phyloP scores from a whole-genome alignment of 768 basidiomycete genomes.

The Auriscalpium microsporum region DNA sequence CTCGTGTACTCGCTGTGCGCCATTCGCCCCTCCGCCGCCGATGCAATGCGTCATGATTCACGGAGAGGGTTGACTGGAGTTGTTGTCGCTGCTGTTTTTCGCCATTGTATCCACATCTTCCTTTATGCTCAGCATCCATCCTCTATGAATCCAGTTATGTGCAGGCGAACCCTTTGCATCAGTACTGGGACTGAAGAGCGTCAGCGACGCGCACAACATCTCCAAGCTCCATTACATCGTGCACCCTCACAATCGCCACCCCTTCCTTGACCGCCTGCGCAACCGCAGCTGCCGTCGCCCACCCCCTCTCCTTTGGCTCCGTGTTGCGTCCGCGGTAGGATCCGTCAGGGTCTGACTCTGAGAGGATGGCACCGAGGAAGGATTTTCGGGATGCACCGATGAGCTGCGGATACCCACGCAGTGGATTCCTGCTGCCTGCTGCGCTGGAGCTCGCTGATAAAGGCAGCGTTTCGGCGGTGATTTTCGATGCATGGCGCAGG shows the following conservation, averaged over 20 bases:
- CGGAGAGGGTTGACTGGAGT: constrained; percentile 1
- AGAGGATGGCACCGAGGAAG: constrained; percentile 65
- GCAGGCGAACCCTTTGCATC: too few relatives aligned
- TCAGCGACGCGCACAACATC: constrained; percentile 67
- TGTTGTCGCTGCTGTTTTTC: constrained; percentile 4
- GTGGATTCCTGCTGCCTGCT: constrained; percentile 31
- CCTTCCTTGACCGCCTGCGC: constrained; percentile 69
- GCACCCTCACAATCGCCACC: constrained; percentile 69
- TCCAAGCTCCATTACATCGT: constrained; percentile 63
- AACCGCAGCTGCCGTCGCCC: constrained; percentile 74
- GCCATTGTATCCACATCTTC: too few relatives aligned
- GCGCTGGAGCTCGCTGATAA: constrained; percentile 6
- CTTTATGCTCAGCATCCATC: too few relatives aligned
- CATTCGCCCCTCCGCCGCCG: neutral
- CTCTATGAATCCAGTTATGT: too few relatives aligned
- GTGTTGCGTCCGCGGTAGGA: constrained; percentile 43
- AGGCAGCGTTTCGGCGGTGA: constrained; percentile 35
- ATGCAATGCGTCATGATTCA: neutral
- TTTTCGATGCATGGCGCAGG: constrained; percentile 39
- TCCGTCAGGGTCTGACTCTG: constrained; percentile 31
- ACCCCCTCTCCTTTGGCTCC: constrained; percentile 55
- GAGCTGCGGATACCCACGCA: constrained; percentile 55
- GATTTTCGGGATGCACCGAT: constrained; percentile 81
- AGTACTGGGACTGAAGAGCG: constrained; percentile 20
- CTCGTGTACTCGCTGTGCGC: neutral